Conservation (phyloP, 805 yeast species). For the Alloascoidea hylecoeti region DNA sequence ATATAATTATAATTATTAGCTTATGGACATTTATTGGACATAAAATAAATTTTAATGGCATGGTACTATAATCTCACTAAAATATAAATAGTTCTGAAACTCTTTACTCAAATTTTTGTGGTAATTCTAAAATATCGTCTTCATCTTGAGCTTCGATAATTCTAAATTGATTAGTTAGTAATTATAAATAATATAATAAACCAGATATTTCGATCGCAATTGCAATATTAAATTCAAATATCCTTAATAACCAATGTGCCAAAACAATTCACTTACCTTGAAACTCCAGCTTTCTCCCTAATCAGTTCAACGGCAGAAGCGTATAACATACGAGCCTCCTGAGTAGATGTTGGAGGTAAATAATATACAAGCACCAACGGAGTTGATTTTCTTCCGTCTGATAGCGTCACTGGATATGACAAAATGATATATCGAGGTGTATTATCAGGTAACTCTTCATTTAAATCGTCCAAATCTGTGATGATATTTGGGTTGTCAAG, state of each 20-base stretch:
- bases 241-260: background rate
- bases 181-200: too few species aligned
- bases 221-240: background rate
- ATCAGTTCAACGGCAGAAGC: conserved; percentile 83
- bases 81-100: too few species aligned
- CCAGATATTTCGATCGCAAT: too few species aligned
- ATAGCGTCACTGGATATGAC: conserved; percentile 56
- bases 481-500: conserved; percentile 34
- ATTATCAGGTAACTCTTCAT: conserved; percentile 71
- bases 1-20: too few species aligned
- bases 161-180: background rate
- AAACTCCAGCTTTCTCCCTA: conserved; percentile 67
- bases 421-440: conserved; percentile 63
- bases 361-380: conserved; percentile 79
- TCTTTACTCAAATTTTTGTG: background rate
- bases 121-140: background rate
- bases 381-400: conserved; percentile 59
- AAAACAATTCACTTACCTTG: conserved; percentile 23
- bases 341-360: conserved; percentile 79
- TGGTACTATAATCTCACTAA: too few species aligned
- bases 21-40: too few species aligned
- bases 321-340: conserved; percentile 71
- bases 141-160: background rate
- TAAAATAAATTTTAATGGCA: too few species aligned
- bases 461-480: conserved; percentile 41